Evolutionary conservation across 257 asterid genomes (phyloP).

Genomic region (Paraleonurus japonicus): DNA sequence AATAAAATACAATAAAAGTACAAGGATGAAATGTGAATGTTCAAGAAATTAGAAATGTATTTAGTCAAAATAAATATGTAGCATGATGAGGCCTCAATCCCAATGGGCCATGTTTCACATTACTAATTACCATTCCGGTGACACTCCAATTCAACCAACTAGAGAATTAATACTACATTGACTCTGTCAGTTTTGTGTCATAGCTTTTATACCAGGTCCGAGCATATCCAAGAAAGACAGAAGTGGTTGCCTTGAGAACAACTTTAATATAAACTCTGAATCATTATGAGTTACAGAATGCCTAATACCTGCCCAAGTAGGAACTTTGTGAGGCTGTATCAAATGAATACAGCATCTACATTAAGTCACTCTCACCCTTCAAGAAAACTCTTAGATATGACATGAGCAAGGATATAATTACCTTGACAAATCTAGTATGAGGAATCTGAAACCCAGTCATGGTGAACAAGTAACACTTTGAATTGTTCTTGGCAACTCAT

Average conservation of each 20-base stretch:
- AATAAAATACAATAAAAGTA: background rate
- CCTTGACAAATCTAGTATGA: background rate
- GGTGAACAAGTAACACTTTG: background rate
- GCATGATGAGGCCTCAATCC: slow-evolving; percentile 3
- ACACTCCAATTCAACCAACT: slow-evolving; percentile 1
- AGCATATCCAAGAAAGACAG: slow-evolving; percentile 17
- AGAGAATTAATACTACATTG: background rate
- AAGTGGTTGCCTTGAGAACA: slow-evolving; percentile 16
- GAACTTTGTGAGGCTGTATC: slow-evolving; percentile 24
- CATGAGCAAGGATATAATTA: background rate
- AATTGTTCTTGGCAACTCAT: background rate
- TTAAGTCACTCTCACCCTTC: background rate
- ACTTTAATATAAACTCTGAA: slow-evolving; percentile 8
- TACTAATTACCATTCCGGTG: background rate
- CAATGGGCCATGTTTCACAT: background rate
- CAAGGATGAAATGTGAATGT: background rate
- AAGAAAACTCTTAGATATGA: background rate
- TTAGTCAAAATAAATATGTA: background rate
- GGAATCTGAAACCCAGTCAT: slow-evolving; percentile 1
- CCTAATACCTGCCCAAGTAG: slow-evolving; percentile 16
- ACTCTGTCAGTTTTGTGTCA: background rate
- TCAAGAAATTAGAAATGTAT: background rate
- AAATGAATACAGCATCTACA: slow-evolving; percentile 6
- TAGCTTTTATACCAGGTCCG: background rate
- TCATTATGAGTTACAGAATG: slow-evolving; percentile 2